Conservation (phyloP, 2,329 filamentous ascomycete species). For the Fusarium sarcochroum region DNA sequence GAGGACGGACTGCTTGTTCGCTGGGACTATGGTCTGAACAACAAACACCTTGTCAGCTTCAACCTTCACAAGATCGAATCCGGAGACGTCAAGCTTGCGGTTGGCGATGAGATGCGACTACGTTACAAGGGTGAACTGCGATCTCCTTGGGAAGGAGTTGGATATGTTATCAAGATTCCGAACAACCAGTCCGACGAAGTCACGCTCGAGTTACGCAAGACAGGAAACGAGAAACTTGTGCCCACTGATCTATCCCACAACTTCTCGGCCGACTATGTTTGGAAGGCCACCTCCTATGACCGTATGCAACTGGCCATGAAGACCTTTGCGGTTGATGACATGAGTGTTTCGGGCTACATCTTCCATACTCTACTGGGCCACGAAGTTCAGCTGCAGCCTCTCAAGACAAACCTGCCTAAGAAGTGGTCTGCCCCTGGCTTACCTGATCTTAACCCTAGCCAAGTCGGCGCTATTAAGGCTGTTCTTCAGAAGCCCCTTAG, state of each 20-base stretch:
- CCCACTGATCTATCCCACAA: constrained; percentile 97
- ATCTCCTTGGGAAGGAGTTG: constrained; percentile 94
- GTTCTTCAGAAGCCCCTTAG: constrained; percentile 94
- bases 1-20: constrained; percentile 95
- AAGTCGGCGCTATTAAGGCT: constrained; percentile 96
- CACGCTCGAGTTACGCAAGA: constrained; percentile 92
- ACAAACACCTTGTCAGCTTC: constrained; percentile 96
- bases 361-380: constrained; percentile 97
- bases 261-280: constrained; percentile 98
- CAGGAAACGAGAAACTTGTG: constrained; percentile 95
- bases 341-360: constrained; percentile 98
- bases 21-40: constrained; percentile 96
- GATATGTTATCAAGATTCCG: constrained; percentile 99
- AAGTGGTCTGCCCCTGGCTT: constrained; percentile 97
- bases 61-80: constrained; percentile 97
- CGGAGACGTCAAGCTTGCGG: constrained; percentile 96
- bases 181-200: constrained; percentile 99
- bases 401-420: constrained; percentile 95
- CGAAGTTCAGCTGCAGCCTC: constrained; percentile 92
- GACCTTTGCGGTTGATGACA: constrained; percentile 96
- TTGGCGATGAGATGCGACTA: constrained; percentile 98
- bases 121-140: constrained; percentile 96
- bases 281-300: constrained; percentile 99
- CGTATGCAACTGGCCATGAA: constrained; percentile 99
- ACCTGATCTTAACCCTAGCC: constrained; percentile 94